A percentile compares a stretch with the other conserved stretches of the same genome.
Evolutionary conservation across 257 asterid genomes (phyloP).

Genomic region (Jaltomata sinuosa): DNA sequence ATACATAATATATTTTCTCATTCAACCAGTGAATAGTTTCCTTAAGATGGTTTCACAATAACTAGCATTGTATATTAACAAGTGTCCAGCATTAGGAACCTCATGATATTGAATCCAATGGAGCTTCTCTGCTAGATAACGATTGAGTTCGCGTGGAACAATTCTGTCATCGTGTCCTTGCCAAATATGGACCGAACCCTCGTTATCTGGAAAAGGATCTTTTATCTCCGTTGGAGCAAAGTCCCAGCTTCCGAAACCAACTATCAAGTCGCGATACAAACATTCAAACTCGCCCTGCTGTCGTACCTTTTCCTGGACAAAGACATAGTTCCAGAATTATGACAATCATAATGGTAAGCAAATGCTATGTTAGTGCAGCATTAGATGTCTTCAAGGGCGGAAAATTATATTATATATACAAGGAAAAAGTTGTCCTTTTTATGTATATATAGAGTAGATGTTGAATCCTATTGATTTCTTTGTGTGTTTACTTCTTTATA

Average conservation of each 20-base stretch:
- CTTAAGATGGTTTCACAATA: slow-evolving; percentile 45
- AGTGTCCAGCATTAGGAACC: slow-evolving; percentile 63
- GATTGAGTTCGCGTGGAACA: slow-evolving; percentile 34
- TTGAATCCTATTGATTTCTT: no score
- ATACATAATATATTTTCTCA: not conserved
- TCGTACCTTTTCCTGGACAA: slow-evolving; percentile 37
- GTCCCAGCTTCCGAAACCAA: slow-evolving; percentile 47
- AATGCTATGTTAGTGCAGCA: not conserved
- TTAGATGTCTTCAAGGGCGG: no score
- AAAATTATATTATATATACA: no score
- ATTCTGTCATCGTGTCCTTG: slow-evolving; percentile 56
- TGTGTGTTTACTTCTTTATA: no score
- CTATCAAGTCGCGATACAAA: slow-evolving; percentile 45
- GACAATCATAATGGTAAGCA: not conserved
- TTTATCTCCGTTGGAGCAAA: slow-evolving; percentile 48
- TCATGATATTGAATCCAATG: slow-evolving; percentile 76
- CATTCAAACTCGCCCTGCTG: slow-evolving; percentile 68
- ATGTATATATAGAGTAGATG: no score
- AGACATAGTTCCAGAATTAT: not conserved
- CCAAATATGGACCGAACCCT: slow-evolving; percentile 74
- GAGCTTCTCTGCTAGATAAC: slow-evolving; percentile 37
- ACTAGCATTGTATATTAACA: slow-evolving; percentile 29
- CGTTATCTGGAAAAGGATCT: slow-evolving; percentile 53
- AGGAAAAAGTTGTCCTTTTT: no score
- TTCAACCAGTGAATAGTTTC: slow-evolving; percentile 25